Conservation (phyloP, 2,329 filamentous ascomycete genomes). For the Fusarium pseudograminearum region DNA sequence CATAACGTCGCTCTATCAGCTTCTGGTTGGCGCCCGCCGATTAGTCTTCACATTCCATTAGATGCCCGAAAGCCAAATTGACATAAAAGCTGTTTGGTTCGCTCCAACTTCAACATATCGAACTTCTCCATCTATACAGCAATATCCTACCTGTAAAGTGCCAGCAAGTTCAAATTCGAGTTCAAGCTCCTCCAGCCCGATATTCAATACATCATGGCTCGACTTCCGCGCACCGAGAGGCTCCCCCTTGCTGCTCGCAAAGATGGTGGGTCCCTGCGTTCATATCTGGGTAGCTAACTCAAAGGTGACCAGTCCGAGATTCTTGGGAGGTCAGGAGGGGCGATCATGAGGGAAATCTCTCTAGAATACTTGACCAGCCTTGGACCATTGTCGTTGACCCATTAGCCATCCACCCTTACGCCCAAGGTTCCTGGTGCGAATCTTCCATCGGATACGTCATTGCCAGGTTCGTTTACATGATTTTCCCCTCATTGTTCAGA, state of each 20-base stretch:
- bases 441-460: conserved; percentile 60
- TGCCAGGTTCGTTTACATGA: conserved; percentile 51
- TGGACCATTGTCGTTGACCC: conserved; percentile 65
- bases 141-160: neutral
- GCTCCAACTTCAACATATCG: neutral
- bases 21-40: conserved; percentile 5
- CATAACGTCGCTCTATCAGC: neutral
- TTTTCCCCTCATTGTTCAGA: fast-evolving
- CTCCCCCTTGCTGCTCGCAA: conserved; percentile 64
- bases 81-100: conserved; percentile 23
- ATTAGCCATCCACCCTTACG: conserved; percentile 61
- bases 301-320: conserved; percentile 60
- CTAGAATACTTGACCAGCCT: conserved; percentile 57
- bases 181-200: too few species aligned
- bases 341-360: conserved; percentile 59
- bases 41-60: conserved; percentile 8
- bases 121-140: neutral
- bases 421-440: conserved; percentile 56
- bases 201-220: conserved; percentile 37
- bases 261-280: conserved; percentile 55
- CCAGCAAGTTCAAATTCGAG: too few species aligned
- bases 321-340: conserved; percentile 62
- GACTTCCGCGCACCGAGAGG: conserved; percentile 62
- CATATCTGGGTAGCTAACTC: neutral
- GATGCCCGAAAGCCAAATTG: conserved; percentile 7